These are phyloP conservation scores for Davidsoniella neocaledoniae DNA, from an alignment of 2,329 filamentous ascomycete species.

Conservation along the genomic window DNA sequence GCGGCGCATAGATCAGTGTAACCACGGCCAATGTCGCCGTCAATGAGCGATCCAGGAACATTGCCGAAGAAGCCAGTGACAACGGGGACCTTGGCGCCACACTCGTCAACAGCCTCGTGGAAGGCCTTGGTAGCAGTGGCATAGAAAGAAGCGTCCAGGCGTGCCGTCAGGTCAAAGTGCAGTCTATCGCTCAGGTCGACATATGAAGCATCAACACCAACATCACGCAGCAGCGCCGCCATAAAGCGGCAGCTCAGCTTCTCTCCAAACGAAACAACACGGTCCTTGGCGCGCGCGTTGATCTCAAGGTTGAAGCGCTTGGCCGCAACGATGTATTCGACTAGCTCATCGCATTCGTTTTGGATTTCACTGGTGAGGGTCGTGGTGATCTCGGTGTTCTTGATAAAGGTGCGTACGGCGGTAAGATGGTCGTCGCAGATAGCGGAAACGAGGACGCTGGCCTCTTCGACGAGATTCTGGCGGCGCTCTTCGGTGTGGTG, in stretches of 20 bases:
- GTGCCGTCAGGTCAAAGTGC: slow-evolving; percentile 43
- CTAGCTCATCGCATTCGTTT: slow-evolving; percentile 62
- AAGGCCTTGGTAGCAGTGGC: slow-evolving; percentile 44
- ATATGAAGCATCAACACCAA: slow-evolving; percentile 72
- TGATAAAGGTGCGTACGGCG: slow-evolving; percentile 49
- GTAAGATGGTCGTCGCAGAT: slow-evolving; percentile 69
- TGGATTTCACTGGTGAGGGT: slow-evolving; percentile 51
- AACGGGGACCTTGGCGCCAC: slow-evolving; percentile 53
- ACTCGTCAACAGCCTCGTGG: slow-evolving; percentile 45
- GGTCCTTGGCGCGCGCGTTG: slow-evolving; percentile 62
- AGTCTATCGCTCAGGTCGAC: slow-evolving; percentile 77
- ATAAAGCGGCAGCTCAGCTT: slow-evolving; percentile 90
- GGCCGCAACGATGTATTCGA: slow-evolving; percentile 52
- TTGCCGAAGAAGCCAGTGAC: slow-evolving; percentile 91
- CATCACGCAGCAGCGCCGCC: slow-evolving; percentile 65
- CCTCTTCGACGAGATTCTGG: slow-evolving; percentile 40
- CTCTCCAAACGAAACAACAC: slow-evolving; percentile 88
- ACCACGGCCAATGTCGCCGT: slow-evolving; percentile 76
- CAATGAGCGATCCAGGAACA: slow-evolving; percentile 77
- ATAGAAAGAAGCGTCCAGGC: slow-evolving; percentile 55
- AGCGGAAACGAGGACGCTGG: slow-evolving; percentile 58
- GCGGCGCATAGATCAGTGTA: slow-evolving; percentile 96
- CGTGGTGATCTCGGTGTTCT: slow-evolving; percentile 36
- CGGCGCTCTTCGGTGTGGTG: slow-evolving; percentile 36
- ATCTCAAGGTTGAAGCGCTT: slow-evolving; percentile 57